Evolutionary conservation across 306 rosid species (phyloP).

Genomic region (Trifolium subterraneum): DNA sequence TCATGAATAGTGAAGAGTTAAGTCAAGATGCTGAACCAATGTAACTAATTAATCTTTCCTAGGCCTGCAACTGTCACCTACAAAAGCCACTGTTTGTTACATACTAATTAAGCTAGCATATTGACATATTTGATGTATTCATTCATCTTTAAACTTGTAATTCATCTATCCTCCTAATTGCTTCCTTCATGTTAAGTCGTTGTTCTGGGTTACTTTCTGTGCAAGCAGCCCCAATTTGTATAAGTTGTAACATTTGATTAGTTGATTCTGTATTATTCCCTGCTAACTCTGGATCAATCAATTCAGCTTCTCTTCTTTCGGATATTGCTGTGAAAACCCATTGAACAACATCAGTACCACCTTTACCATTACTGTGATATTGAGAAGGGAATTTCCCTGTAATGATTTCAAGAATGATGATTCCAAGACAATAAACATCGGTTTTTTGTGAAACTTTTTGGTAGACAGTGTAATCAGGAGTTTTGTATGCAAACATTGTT

Average conservation of each 20-base stretch:
- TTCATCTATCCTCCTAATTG: constrained; percentile 80
- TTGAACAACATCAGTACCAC: constrained; percentile 84
- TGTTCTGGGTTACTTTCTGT: constrained; percentile 57
- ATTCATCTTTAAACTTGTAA: constrained; percentile 40
- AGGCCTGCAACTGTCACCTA: constrained; percentile 51
- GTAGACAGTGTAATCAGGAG: constrained; percentile 61
- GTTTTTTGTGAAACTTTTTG: constrained; percentile 67
- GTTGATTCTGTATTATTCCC: constrained; percentile 30
- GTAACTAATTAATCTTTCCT: constrained; percentile 33
- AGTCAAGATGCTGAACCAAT: constrained; percentile 35
- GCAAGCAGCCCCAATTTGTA: constrained; percentile 74
- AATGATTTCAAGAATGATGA: constrained; percentile 76
- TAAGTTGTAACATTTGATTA: constrained; percentile 62
- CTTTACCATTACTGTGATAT: constrained; percentile 77
- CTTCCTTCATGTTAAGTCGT: constrained; percentile 72
- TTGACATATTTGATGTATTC: constrained; percentile 27
- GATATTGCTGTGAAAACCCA: constrained; percentile 68
- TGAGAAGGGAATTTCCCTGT: constrained; percentile 91
- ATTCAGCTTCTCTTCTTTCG: constrained; percentile 59
- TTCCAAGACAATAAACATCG: constrained; percentile 88
- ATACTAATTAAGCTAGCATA: constrained; percentile 44
- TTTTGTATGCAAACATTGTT: constrained; percentile 71
- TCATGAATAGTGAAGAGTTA: constrained; percentile 23
- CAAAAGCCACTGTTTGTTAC: constrained; percentile 34
- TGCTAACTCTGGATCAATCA: constrained; percentile 74